Conservation (phyloP, 495 filamentous ascomycete genomes). For the Talaromyces borbonicus region DNA sequence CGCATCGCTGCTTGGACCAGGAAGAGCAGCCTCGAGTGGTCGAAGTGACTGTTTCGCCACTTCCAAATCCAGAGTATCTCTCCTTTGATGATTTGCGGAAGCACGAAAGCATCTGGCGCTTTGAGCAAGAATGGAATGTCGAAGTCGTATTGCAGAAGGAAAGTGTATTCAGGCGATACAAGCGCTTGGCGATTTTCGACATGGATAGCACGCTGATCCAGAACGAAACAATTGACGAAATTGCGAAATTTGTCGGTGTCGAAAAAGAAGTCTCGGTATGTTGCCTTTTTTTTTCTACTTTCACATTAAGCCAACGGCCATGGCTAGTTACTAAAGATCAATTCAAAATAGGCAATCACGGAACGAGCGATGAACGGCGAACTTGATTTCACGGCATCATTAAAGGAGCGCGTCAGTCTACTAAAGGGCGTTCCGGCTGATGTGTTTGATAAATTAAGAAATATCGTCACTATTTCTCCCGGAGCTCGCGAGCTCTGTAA, state of each 20-base stretch:
- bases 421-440: constrained; percentile 68
- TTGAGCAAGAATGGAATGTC: constrained; percentile 80
- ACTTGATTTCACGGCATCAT: constrained; percentile 78
- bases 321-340: no score
- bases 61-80: constrained; percentile 57
- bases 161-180: constrained; percentile 61
- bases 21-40: constrained; percentile 53
- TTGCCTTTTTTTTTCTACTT: constrained; percentile 1
- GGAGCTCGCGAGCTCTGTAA: constrained; percentile 66
- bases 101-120: constrained; percentile 70
- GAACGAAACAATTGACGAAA: constrained; percentile 93
- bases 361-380: constrained; percentile 92
- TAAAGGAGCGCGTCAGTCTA: constrained; percentile 67
- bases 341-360: constrained; percentile 56
- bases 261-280: constrained; percentile 53
- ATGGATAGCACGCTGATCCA: constrained; percentile 97
- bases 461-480: constrained; percentile 65
- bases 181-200: constrained; percentile 83
- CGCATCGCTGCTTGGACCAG: constrained; percentile 62
- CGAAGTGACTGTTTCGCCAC: constrained; percentile 59
- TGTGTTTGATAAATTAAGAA: constrained; percentile 70
- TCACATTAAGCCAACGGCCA: no score
- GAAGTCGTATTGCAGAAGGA: constrained; percentile 68
- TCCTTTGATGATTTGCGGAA: constrained; percentile 59
- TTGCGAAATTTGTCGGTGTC: constrained; percentile 71